Base-by-base conservation (phyloP, 352 stramenopile species). In the Phytophthora niederhauseri region DNA sequence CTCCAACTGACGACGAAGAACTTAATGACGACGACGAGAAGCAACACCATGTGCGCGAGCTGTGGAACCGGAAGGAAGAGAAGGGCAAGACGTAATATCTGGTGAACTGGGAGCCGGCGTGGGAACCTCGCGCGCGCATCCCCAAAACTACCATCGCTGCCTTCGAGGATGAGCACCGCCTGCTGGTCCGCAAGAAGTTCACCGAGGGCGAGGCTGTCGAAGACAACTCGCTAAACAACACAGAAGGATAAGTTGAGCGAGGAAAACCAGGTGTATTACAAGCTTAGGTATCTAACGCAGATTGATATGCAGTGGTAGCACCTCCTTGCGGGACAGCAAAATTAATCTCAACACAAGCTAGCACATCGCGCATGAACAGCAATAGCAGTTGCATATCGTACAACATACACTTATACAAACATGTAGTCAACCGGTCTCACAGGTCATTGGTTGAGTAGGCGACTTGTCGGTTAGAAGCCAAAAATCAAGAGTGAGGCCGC, bases 121-220 rank as follows among this genome's bases (percentile, higher is more conserved):
- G 19, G 34, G 62, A 79, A 36, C 45, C 59, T 6, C n/a, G 14
- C 0, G 17, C 24, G 2, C 62, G 74, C 41, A 14, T 80, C 7
- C 20, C 48, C 12, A 8, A 46, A 2, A 28, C 3, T 11, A 7
- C 76, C 0, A 54, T 80, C 38, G 68, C 66, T 26, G 14, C n/a
- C 3, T 80, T 78, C 26, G 8, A 71, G 1, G 14, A 38, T 3
- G 58, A 73, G 49, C 56, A 48, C 9, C 67, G 61, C 17, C 34
- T 58, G 1, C 50, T 82, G 17, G 72, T 80, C 2, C 55, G 58
- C 20, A 36, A 36, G 12, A 64, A 31, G 1, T 79, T 56, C 56
- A 50, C 79, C 45, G 53, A 76, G 8, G 55, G 74, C 43, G 68
- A 75, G 57, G 58, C 65, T 24, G 45, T 41, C 0, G 66, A 68